phyloP scores from a whole-genome alignment of 345 rosid genomes.

The Limnanthes douglasii region DNA sequence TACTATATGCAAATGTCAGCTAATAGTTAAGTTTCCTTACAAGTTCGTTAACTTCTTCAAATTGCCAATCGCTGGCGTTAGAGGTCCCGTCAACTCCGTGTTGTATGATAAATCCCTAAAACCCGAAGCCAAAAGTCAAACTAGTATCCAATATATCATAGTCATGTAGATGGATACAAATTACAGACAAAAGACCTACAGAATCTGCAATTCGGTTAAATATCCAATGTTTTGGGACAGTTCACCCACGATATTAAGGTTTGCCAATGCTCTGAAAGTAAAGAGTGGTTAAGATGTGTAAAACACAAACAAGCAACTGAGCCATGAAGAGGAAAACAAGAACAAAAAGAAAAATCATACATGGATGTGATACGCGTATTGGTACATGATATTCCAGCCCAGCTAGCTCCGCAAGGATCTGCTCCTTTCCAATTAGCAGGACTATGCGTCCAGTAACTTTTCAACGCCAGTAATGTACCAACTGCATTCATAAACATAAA shows the following conservation, averaged over 20 bases:
- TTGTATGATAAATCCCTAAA: conserved; percentile 82
- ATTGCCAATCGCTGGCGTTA: conserved; percentile 43
- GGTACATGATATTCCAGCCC: conserved; percentile 61
- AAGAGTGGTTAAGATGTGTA: not conserved
- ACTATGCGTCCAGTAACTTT: conserved; percentile 20
- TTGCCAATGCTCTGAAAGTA: conserved; percentile 52
- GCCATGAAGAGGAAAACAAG: not conserved
- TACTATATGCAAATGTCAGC: conserved; percentile 1
- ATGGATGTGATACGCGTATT: conserved; percentile 32
- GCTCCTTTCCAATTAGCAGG: conserved; percentile 48
- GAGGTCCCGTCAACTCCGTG: conserved; percentile 37
- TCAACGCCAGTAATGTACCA: conserved; percentile 20
- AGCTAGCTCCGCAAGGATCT: conserved; percentile 61
- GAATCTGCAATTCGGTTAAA: conserved; percentile 39
- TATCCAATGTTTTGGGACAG: conserved; percentile 36
- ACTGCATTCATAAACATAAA: conserved; percentile 24
- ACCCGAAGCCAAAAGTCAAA: conserved; percentile 8
- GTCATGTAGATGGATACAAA: not conserved
- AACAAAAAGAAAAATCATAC: conserved; percentile 15
- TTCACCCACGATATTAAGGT: conserved; percentile 35
- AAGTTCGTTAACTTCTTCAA: conserved; percentile 41
- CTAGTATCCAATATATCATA: not conserved
- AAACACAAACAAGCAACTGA: not conserved
- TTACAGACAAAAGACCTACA: conserved; percentile 29
- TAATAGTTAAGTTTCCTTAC: conserved; percentile 26